Conservation (phyloP, 176 grass and related monocot species). For the Tuctoria greenei region DNA sequence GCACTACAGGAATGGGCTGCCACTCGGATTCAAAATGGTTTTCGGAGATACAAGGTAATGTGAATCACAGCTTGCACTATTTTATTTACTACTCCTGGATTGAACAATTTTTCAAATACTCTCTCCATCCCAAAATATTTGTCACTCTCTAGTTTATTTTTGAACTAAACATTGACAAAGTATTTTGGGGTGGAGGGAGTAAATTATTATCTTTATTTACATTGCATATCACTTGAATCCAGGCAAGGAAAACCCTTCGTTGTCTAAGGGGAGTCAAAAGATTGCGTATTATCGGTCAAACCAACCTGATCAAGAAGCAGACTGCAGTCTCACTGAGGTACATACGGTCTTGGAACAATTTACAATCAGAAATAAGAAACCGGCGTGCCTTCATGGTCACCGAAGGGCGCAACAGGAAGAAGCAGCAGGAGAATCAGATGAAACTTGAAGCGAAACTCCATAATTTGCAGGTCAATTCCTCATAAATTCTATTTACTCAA, state of each 20-base stretch:
- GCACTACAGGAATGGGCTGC: constrained; percentile 73
- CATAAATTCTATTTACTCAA: neutral
- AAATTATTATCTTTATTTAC: neutral
- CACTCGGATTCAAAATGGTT: constrained; percentile 68
- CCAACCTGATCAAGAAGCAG: constrained; percentile 76
- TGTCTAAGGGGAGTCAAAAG: constrained; percentile 73
- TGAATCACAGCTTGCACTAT: neutral
- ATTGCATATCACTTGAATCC: neutral
- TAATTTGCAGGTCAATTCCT: constrained; percentile 70
- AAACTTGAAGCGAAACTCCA: constrained; percentile 91
- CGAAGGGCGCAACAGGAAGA: constrained; percentile 84
- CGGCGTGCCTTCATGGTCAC: constrained; percentile 82
- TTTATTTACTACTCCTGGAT: neutral
- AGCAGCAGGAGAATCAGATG: constrained; percentile 82
- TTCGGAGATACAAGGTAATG: constrained; percentile 68
- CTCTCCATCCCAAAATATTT: too few species aligned
- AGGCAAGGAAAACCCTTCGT: constrained; percentile 80
- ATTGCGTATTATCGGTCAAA: constrained; percentile 48
- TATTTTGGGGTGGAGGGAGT: too few species aligned
- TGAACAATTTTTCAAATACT: neutral
- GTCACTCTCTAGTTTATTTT: too few species aligned
- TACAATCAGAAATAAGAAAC: constrained; percentile 81
- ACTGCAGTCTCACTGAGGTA: constrained; percentile 60
- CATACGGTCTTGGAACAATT: constrained; percentile 85
- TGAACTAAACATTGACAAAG: too few species aligned